Percentiles rank a stretch among this genome's conserved stretches.
Evolutionary conservation across 345 rosid species (phyloP).

Genomic region (Psidium friedrichsthalianum): DNA sequence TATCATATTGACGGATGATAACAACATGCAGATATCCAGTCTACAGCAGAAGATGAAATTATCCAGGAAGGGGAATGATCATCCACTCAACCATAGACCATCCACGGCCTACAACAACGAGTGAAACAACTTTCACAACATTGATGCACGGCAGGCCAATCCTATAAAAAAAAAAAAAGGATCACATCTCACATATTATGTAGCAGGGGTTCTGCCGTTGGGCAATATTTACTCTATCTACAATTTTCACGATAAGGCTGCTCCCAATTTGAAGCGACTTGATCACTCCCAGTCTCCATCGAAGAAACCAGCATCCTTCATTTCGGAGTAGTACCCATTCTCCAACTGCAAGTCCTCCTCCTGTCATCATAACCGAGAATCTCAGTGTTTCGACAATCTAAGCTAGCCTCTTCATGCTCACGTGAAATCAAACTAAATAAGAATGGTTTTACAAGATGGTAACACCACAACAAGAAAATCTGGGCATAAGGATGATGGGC

Average conservation of each 20-base stretch:
- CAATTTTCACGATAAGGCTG: background rate
- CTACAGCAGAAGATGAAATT: background rate
- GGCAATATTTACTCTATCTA: background rate
- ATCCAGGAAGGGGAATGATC: background rate
- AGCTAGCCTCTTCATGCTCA: background rate
- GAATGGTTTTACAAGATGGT: background rate
- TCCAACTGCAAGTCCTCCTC: constrained; percentile 79
- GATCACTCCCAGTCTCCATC: constrained; percentile 77
- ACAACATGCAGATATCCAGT: background rate
- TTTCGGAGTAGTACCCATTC: constrained; percentile 83
- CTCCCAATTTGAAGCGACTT: no score
- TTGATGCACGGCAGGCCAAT: background rate
- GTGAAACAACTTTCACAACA: background rate
- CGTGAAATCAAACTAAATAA: background rate
- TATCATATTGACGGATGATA: background rate
- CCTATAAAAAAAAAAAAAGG: background rate
- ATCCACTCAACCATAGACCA: background rate
- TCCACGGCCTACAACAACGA: background rate
- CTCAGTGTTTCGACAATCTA: background rate
- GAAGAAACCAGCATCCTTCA: constrained; percentile 93
- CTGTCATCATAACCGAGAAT: constrained; percentile 18
- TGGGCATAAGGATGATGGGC: background rate
- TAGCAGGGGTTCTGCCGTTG: background rate
- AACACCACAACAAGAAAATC: background rate
- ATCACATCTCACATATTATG: background rate